Percentiles rank a stretch among this genome's conserved stretches.
Conservation (phyloP, 306 rosid species). For the Cicer arietinum region DNA sequence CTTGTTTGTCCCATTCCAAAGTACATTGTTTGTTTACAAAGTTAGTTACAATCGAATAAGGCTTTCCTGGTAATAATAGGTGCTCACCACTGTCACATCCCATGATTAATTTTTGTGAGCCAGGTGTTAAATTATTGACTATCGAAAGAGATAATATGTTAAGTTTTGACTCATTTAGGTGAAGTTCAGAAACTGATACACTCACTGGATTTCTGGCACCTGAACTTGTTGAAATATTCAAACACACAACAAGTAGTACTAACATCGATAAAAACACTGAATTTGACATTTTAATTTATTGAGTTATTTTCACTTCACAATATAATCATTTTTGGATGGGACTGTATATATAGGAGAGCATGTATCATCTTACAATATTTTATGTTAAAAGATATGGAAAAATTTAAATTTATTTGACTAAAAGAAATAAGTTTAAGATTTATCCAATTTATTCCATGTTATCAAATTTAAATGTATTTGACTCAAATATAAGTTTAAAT, state of each 20-base stretch:
- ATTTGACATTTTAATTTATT: slow-evolving; percentile 12
- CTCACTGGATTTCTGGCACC: neutral
- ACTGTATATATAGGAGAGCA: too few relatives aligned
- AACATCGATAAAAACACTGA: neutral
- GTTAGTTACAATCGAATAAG: neutral
- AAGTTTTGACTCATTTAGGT: neutral
- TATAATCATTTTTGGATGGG: too few relatives aligned
- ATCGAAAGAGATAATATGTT: neutral
- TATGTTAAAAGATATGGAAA: too few relatives aligned
- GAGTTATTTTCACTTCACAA: neutral
- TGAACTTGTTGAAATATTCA: neutral
- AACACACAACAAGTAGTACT: neutral
- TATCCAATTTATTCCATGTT: too few relatives aligned
- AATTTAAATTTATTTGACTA: too few relatives aligned
- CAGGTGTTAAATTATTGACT: neutral
- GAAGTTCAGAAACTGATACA: neutral
- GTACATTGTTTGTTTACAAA: neutral
- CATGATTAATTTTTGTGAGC: neutral
- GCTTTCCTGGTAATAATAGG: neutral
- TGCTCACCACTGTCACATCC: too few relatives aligned
- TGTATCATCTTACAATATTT: too few relatives aligned
- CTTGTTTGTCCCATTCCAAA: neutral
- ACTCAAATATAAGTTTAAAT: too few relatives aligned
- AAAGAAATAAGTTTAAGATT: too few relatives aligned
- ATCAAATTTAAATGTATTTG: too few relatives aligned